Base-by-base conservation (phyloP, 192 early-diverging fungal species). In the Kickxella alabastrina region DNA sequence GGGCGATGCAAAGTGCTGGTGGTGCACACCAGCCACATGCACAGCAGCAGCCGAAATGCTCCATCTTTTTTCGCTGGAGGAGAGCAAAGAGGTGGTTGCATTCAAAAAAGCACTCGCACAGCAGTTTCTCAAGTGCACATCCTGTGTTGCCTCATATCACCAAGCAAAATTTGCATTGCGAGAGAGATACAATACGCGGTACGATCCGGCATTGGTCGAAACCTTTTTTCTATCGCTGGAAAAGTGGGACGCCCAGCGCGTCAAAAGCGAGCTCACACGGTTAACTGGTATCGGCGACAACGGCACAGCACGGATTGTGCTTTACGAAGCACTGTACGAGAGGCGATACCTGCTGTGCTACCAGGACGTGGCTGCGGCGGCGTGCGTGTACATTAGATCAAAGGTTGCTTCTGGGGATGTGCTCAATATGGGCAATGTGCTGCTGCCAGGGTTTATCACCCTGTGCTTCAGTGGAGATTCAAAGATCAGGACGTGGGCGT, bases 1-100 rank as follows among this genome's bases (percentile, higher is more conserved):
- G 9, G 57, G 64, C 19, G 41, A 63, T 10, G 60, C 52, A n/a
- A 39, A 51, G 18, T 78, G 75, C 57, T 78, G 75, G 75, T 78
- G 68, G 68, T 78, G 75, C 49, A 58, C 34, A 6, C 48, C 38
- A 0, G 49, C 49, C 23, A 57, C 65, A 10, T 29, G 41, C n/a
- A 48, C 51, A 8, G 49, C 59, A 6, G 63, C 65, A 2, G 56
- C 61, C 9, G 61, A 65, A 32, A 65, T 74, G 57, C 52, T 79
- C n/a, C 59, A 69, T n/a, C 48, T 79, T 12, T 69, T 74, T 49
- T 61, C 69, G 13, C 52, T 79, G 19, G 25, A 31, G 4, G 37
- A 64, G 14, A 57, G 31, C 4, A 27, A 29, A n/a, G 35, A 38
- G 2, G 46, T 59, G 0, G 36, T 37, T 34, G 18, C 38, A 18